Base-by-base conservation (phyloP, 495 filamentous ascomycete species). In the Ascobolus immersus region DNA sequence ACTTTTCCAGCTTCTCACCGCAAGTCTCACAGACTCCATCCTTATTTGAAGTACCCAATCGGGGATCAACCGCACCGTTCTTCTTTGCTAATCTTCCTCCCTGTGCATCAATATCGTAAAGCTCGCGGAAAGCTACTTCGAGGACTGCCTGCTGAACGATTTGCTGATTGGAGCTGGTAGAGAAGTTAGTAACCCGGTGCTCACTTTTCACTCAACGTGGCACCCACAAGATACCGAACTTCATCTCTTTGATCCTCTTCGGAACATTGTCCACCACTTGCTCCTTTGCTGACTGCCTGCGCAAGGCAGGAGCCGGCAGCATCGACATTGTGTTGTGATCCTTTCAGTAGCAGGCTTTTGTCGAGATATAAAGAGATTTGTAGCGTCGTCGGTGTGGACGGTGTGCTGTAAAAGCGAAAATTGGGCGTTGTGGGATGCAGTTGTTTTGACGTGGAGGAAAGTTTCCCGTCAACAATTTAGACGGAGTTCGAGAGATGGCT, bases 81-180 rank as follows among this genome's bases (percentile, higher is more conserved):
- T 62, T 52, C 32, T 73, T 74, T 8, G 78, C 63, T 1, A 56
- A 55, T 40, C 86, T 58, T 37, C 69, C 66, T 39, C 70, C 66
- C n/a, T n/a, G n/a, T 15, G 12, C 28, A 26, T 73, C 71, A 34
- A 84, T 58, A 55, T 93, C 79, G 59, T 81, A 94, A 35, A 96
- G 67, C 50, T 78, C 69, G 45, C 80, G 65, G 49, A 91, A 78
- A 6, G 76, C 81, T 28, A 96, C 76, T 53, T 92, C 80, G 36
- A 93, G 62, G 18, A 92, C 79, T 42, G 70, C 76, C 55, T 96
- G 89, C 44, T 77, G 81, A 34, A 89, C 74, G 39, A 94, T 90
- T 44, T 93, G 81, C 49, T 90, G 73, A 39, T 71, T 75, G 12
- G 80, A 89, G 45, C 76, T 80, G 37, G 8, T 33, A 12, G 4